Conservation (phyloP, 441 rosid genomes). For the Euphorbia corollata region DNA sequence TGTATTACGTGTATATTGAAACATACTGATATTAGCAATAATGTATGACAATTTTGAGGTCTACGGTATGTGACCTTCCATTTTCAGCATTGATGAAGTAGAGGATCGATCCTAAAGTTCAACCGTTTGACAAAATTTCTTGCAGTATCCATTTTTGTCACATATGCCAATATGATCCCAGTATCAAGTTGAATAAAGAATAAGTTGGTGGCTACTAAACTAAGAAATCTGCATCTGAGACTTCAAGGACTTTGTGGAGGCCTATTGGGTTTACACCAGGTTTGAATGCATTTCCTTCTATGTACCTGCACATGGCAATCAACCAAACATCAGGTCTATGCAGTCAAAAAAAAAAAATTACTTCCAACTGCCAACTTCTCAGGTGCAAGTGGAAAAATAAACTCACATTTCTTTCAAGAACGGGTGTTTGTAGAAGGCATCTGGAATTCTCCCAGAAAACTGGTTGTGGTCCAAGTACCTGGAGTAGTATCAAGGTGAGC, state of each 20-base stretch:
- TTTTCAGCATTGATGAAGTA: too few species aligned
- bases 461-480: conserved; percentile 84
- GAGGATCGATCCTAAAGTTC: neutral
- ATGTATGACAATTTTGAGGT: neutral
- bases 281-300: conserved; percentile 69
- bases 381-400: conserved; percentile 8
- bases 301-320: conserved; percentile 42
- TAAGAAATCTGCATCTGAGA: conserved; percentile 53
- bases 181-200: conserved; percentile 7
- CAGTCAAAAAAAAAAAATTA: neutral
- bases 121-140: too few species aligned
- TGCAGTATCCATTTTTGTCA: too few species aligned
- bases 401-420: conserved; percentile 72
- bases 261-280: conserved; percentile 65
- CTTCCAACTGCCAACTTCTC: neutral
- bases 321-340: neutral
- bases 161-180: too few species aligned
- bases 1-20: neutral
- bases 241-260: conserved; percentile 56
- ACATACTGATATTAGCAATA: neutral
- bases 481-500: conserved; percentile 17
- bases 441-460: conserved; percentile 64
- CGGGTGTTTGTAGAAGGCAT: conserved; percentile 57
- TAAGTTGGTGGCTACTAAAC: conserved; percentile 30
- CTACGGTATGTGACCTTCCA: neutral